Base-by-base conservation (phyloP, 129 eudicot species). In the Chrysanthemum lavandulifolium region DNA sequence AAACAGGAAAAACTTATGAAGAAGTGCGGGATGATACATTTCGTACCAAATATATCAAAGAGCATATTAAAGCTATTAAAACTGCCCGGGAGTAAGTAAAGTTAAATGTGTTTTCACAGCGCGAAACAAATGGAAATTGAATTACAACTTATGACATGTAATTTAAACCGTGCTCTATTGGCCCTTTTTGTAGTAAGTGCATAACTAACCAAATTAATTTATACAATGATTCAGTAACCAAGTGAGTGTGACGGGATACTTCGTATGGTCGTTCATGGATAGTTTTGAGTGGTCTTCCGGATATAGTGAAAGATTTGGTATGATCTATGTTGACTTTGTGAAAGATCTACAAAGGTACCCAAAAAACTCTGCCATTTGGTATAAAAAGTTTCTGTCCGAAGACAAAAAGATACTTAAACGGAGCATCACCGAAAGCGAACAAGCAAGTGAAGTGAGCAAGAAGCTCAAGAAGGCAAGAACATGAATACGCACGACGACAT, bases 201-300 rank as follows among this genome's bases (percentile, higher is more conserved):
- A 6, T 40, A 6, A 40, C 47, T 40, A 25, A 60, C 12, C 36
- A 21, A 21, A 14, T 0, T 25, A 0, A 25, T 2, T 60, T 27
- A 36, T 58, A 58, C 4, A 27, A 27, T 5, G 45, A 2, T 31
- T 50, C 73, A 86, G 80, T 13, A 70, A 71, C 6, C 67, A 82
- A 2, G 67, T 71, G 11, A 55, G 47, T 19, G 78, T 83, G 36
- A 69, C 54, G 72, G 88, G 88, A 23, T 80, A 80, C 61, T 87
- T 76, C 27, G 81, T 76, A 9, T 87, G 92, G 87, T 81, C 92
- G 3, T 67, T 84, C 12, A 40, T 80, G 68, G 92, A 87, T 81
- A 87, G 86, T 51, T 87, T 72, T 36, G 92, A 87, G 76, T 84
- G 92, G 89, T 9, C 3, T 50, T 50, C 68, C 0, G 89, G 92